Base-by-base conservation (phyloP, 495 filamentous ascomycete genomes). In the Aspergillus bridgeri region DNA sequence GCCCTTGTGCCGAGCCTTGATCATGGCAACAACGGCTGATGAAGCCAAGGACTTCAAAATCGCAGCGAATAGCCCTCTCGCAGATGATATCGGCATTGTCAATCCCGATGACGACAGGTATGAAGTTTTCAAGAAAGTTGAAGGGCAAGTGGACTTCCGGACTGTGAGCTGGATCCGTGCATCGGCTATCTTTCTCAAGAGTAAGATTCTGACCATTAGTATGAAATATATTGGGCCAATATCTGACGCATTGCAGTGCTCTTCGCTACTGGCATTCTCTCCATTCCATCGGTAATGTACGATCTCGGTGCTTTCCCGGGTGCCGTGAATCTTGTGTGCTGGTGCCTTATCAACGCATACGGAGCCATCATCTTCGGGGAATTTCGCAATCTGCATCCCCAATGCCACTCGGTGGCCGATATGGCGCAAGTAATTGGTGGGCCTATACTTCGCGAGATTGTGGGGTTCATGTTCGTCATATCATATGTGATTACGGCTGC, bases 341-440 rank as follows among this genome's bases (percentile, higher is more conserved):
- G 89, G 54, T 86, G 86, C 18, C 65, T 86, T 20, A 59, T 89
- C n/a, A 86, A 89, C 51, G 83, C 85, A 0, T 77, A 75, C 59
- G 65, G 66, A 18, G 66, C 68, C 25, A 63, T 74, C 23, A 56
- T 75, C 17, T 63, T 72, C n/a, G 68, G 70, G 19, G 66, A 75
- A n/a, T 77, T 75, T 46, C 72, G 72, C 53, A 65, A 68, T 42
- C 42, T 24, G 13, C 58, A 74, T 46, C 70, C 70, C 1, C 70
- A 74, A 42, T 81, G 78, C 56, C 69, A 74, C 59, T 70, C 69
- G 59, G 85, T 92, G 54, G 84, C 86, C 24, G 89, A 94, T 65
- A 89, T 84, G 49, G 85, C 85, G 6, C 66, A 81, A 18, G 71
- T 94, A 23, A 79, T 90, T 33, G 80, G 83, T 59, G 88, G 86